Percentiles rank a stretch among this genome's conserved stretches.
phyloP scores from a whole-genome alignment of 352 stramenopile genomes.

The Phytophthora syringae region DNA sequence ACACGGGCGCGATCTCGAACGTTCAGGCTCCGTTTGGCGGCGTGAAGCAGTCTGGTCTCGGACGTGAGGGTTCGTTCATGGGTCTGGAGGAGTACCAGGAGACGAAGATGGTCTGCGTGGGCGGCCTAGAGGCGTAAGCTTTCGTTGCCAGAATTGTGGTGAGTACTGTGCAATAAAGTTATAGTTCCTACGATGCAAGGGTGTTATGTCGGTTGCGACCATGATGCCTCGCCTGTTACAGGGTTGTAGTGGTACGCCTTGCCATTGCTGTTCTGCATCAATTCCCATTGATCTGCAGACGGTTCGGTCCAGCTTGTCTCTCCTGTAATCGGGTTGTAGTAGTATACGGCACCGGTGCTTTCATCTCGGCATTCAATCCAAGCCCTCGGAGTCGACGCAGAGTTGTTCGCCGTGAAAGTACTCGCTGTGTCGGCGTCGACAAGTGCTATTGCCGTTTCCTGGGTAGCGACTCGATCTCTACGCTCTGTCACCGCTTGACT shows the following conservation, averaged over 20 bases:
- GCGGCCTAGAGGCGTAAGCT: conserved; percentile 53
- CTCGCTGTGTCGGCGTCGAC: not conserved
- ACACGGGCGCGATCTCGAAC: conserved; percentile 90
- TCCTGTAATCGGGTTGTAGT: conserved; percentile 46
- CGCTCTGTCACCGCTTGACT: conserved; percentile 42
- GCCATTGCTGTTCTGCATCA: conserved; percentile 32
- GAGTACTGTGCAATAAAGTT: conserved; percentile 33
- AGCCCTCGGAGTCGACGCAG: not conserved
- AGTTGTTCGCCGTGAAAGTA: not conserved
- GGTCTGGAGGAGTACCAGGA: conserved; percentile 97
- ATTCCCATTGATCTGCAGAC: conserved; percentile 22
- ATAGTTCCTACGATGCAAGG: conserved; percentile 13
- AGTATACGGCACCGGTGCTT: conserved; percentile 47
- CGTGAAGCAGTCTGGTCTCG: conserved; percentile 90
- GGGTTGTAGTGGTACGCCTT: conserved; percentile 53
- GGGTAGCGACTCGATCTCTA: conserved; percentile 15
- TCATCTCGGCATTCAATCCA: conserved; percentile 45
- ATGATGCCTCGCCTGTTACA: conserved; percentile 45
- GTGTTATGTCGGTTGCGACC: conserved; percentile 17
- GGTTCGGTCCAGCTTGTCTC: conserved; percentile 54
- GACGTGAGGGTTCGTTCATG: conserved; percentile 88
- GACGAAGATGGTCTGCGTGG: conserved; percentile 95
- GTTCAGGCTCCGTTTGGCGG: conserved; percentile 91
- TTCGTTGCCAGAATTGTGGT: not conserved
- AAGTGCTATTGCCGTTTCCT: conserved; percentile 6